Percentiles rank a stretch among this genome's conserved stretches.
Conservation (phyloP, 345 rosid genomes). For the Dovyalis caffra region DNA sequence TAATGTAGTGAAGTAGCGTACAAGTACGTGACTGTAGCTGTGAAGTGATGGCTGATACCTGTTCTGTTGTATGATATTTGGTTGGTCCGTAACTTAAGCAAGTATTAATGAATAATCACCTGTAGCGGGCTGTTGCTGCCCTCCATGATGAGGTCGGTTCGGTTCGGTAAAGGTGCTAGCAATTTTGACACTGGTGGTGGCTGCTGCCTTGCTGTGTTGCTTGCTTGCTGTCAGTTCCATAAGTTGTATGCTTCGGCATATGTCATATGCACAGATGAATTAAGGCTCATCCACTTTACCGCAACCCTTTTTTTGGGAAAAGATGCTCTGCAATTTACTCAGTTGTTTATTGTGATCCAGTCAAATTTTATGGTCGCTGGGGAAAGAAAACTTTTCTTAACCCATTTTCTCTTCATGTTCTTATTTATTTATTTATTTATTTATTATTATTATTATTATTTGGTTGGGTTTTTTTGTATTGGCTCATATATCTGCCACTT, state of each 20-base stretch:
- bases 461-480: no score
- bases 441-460: no score
- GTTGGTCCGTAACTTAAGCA: constrained; percentile 24
- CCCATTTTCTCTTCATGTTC: no score
- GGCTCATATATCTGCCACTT: no score
- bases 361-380: no score
- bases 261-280: no score
- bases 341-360: background rate
- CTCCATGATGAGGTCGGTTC: constrained; percentile 25
- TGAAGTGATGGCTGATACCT: constrained; percentile 44
- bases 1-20: constrained; percentile 44
- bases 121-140: constrained; percentile 40
- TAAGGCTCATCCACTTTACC: background rate
- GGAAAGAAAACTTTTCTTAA: no score
- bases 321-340: background rate
- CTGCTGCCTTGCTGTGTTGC: constrained; percentile 19
- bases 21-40: constrained; percentile 43
- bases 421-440: no score
- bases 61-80: constrained; percentile 31
- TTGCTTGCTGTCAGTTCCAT: constrained; percentile 25
- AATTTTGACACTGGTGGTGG: constrained; percentile 18
- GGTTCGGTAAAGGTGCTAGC: constrained; percentile 22
- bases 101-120: constrained; percentile 24
- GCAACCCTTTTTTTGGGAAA: background rate
- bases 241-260: constrained; percentile 10